Conservation (phyloP, 495 filamentous ascomycete species). For the Immersiella caudata region DNA sequence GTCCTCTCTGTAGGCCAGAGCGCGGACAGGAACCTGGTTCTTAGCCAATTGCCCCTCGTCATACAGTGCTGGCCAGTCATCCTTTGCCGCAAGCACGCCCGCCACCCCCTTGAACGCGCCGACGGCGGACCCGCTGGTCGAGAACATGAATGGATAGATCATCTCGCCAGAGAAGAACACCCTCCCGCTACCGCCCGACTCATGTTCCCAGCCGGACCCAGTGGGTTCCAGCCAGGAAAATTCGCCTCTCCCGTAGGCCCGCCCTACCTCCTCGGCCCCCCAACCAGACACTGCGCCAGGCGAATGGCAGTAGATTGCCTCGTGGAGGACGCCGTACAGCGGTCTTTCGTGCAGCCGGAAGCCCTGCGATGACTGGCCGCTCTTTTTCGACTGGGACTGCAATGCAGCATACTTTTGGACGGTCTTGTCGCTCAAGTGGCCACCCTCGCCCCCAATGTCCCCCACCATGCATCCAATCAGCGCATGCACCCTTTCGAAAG, state of each 20-base stretch:
- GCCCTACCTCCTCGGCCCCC: slow-evolving; percentile 49
- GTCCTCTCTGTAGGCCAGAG: slow-evolving; percentile 78
- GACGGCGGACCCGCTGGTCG: slow-evolving; percentile 51
- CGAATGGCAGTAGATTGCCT: slow-evolving; percentile 31
- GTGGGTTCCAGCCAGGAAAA: slow-evolving; percentile 44
- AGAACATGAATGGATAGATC: slow-evolving; percentile 64
- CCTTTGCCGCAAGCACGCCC: slow-evolving; percentile 62
- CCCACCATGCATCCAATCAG: slow-evolving; percentile 35
- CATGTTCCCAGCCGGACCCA: not conserved
- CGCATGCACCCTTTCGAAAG: slow-evolving; percentile 61
- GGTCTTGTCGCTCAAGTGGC: slow-evolving; percentile 60
- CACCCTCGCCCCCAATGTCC: slow-evolving; percentile 60
- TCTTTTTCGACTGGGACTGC: not conserved
- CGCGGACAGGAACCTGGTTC: slow-evolving; percentile 80
- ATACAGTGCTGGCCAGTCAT: slow-evolving; percentile 75
- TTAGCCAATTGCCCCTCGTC: slow-evolving; percentile 63
- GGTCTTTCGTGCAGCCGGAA: slow-evolving; percentile 31
- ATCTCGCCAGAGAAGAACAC: slow-evolving; percentile 89
- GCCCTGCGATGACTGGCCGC: not conserved
- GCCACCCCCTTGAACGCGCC: slow-evolving; percentile 61
- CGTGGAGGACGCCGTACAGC: slow-evolving; percentile 33
- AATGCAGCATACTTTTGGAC: slow-evolving; percentile 54
- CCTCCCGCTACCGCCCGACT: slow-evolving; percentile 19
- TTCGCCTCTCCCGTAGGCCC: slow-evolving; percentile 21
- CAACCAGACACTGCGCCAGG: slow-evolving; percentile 31